Evolutionary conservation across 192 early-diverging fungal species (phyloP).

Genomic region (Linnemannia hyalina): DNA sequence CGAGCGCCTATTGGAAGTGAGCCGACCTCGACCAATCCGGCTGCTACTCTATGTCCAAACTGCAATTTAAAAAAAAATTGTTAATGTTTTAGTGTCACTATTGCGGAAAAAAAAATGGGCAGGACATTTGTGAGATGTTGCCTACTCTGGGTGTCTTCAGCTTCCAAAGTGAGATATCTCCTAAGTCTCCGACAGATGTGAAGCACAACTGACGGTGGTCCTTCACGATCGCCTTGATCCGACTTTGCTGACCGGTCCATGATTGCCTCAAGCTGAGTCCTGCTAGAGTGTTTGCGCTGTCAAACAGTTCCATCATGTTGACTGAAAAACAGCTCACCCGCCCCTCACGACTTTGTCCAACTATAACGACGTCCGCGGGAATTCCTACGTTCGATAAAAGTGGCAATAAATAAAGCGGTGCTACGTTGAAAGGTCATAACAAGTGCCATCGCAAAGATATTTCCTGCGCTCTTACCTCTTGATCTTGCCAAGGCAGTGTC

Average conservation of each 20-base stretch:
- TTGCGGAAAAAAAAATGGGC: not conserved
- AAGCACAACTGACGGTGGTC: constrained; percentile 57
- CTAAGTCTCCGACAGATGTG: constrained; percentile 63
- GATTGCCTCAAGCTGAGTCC: constrained; percentile 70
- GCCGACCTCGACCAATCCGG: constrained; percentile 47
- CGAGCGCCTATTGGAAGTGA: constrained; percentile 44
- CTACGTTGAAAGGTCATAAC: not conserved
- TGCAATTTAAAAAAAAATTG: not conserved
- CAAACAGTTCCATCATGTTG: constrained; percentile 85
- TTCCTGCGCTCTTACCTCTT: constrained; percentile 15
- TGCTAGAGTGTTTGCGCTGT: constrained; percentile 67
- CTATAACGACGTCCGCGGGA: constrained; percentile 72
- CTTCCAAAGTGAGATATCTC: constrained; percentile 68
- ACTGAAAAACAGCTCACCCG: constrained; percentile 77
- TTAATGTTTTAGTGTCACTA: not conserved
- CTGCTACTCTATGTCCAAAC: constrained; percentile 56
- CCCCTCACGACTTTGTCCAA: constrained; percentile 71
- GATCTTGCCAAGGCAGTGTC: constrained; percentile 54
- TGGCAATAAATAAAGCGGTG: not conserved
- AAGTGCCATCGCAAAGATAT: not conserved
- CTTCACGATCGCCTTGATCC: constrained; percentile 61
- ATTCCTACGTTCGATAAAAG: constrained; percentile 28
- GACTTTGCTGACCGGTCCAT: constrained; percentile 76
- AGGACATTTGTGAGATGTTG: not conserved
- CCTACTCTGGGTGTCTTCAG: constrained; percentile 65